Conservation (phyloP, 805 yeast genomes). For the Diddensiella caesifluorescens region DNA sequence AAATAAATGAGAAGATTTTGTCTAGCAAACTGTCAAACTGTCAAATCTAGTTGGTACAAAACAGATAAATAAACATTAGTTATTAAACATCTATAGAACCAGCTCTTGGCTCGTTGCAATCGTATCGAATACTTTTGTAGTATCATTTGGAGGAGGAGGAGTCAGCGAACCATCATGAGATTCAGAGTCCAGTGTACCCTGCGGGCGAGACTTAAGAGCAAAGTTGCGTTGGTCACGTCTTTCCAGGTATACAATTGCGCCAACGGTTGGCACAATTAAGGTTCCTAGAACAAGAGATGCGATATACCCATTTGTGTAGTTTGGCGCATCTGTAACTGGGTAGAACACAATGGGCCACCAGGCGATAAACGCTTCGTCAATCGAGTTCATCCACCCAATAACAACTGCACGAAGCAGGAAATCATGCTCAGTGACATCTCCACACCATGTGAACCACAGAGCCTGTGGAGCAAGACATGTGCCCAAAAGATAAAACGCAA, state of each 20-base stretch:
- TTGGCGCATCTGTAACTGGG: conserved; percentile 16
- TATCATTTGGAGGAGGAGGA: not conserved
- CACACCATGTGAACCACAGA: conserved; percentile 18
- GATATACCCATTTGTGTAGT: conserved; percentile 12
- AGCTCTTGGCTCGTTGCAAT: too few species aligned
- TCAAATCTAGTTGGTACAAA: too few species aligned
- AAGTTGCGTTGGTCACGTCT: conserved; percentile 8
- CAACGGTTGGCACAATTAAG: conserved; percentile 17
- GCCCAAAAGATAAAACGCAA: conserved; percentile 16
- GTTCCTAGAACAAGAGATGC: conserved; percentile 15
- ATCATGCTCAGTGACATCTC: conserved; percentile 16
- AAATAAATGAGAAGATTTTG: too few species aligned
- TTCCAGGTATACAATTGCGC: conserved; percentile 13
- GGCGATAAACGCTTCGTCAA: conserved; percentile 18
- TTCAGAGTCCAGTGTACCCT: not conserved
- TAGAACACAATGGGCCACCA: conserved; percentile 20
- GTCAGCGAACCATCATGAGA: not conserved
- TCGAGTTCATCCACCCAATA: conserved; percentile 18
- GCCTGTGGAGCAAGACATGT: conserved; percentile 17
- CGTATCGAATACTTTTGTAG: too few species aligned
- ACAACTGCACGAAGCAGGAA: conserved; percentile 14
- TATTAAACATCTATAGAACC: too few species aligned
- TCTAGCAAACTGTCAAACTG: too few species aligned
- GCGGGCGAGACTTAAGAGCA: not conserved
- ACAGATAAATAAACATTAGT: too few species aligned